phyloP scores from a whole-genome alignment of 805 yeast species.

The Candida tibetensis region DNA sequence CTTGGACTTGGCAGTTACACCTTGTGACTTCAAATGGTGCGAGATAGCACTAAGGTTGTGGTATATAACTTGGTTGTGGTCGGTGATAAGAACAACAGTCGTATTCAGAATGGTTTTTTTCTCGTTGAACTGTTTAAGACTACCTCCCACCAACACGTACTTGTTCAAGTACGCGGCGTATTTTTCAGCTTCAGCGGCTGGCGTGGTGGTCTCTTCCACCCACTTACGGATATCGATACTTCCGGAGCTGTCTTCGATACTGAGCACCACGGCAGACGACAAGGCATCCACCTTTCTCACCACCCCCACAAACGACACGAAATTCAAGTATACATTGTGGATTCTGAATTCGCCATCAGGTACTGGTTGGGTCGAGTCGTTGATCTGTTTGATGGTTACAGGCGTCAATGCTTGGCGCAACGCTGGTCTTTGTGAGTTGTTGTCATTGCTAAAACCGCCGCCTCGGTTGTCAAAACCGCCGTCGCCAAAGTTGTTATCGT shows the following conservation, averaged over 20 bases:
- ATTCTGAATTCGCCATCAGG: conserved; percentile 68
- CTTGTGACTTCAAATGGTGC: conserved; percentile 51
- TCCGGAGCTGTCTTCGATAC: conserved; percentile 77
- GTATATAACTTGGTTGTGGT: conserved; percentile 65
- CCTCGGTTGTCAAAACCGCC: conserved; percentile 24
- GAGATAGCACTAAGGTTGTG: conserved; percentile 66
- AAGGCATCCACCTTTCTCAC: conserved; percentile 62
- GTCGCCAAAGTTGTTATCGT: conserved; percentile 15
- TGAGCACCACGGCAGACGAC: conserved; percentile 53
- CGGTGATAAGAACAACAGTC: conserved; percentile 52
- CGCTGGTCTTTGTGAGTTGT: conserved; percentile 20
- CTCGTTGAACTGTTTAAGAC: conserved; percentile 54
- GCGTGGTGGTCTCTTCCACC: conserved; percentile 38
- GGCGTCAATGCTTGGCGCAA: conserved; percentile 43
- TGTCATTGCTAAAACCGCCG: conserved; percentile 20
- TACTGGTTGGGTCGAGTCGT: conserved; percentile 56
- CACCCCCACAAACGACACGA: conserved; percentile 66
- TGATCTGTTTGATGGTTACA: conserved; percentile 70
- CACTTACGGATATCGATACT: conserved; percentile 59
- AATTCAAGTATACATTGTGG: conserved; percentile 58
- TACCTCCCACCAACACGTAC: conserved; percentile 56
- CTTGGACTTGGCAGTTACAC: conserved; percentile 28
- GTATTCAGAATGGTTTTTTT: conserved; percentile 66
- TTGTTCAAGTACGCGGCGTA: conserved; percentile 45
- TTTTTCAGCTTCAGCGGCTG: conserved; percentile 29